Base-by-base conservation (phyloP, 352 stramenopile species). In the Globisporangium rhizosaccharum region DNA sequence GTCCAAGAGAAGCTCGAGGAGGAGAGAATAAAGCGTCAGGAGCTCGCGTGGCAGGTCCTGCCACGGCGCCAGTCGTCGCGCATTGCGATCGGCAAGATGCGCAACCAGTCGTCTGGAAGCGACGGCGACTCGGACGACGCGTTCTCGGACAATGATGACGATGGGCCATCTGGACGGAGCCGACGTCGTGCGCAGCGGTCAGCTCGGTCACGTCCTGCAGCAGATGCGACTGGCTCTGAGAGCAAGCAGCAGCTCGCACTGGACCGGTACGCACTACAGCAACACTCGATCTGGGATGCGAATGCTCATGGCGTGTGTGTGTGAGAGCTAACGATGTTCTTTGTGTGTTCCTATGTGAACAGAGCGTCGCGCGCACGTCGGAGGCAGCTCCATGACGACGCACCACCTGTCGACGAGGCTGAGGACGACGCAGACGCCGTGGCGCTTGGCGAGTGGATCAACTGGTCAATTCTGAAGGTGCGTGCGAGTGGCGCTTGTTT, bases 31-130 rank as follows among this genome's bases (percentile, higher is more conserved):
- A 89, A 88, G 55, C 82, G 89, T 52, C 81, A 85, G 45, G 79
- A 91, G 51, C 62, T 89, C 15, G 66, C 72, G 10, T 93, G 79
- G 80, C 84, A 93, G 56, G 76, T 88, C 30, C 59, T 95, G 36
- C 83, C 85, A n/a, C 76, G 83, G 2, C 75, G 85, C 10, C 79
- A 92, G 57, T 95, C 85, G 26, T 95, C 85, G 36, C 82, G 85
- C 10, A 87, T 93, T 30, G 85, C 85, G 25, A 92, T 92, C 11
- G 73, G 73, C 5, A 83, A 75, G 61, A 91, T 95, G 69, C 88
- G 80, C 37, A 73, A 56, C 18, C 83, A 94, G 52, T 83, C 76
- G 42, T 71, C 65, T 46, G 67, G 71, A 3, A 65, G 51, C 26
- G 76, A 69, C 6, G 70, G 80, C 18, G 18, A 49, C 0, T 92